These are phyloP conservation scores for Quercus ilex DNA, from an alignment of 306 rosid genomes.

Conservation along the genomic window DNA sequence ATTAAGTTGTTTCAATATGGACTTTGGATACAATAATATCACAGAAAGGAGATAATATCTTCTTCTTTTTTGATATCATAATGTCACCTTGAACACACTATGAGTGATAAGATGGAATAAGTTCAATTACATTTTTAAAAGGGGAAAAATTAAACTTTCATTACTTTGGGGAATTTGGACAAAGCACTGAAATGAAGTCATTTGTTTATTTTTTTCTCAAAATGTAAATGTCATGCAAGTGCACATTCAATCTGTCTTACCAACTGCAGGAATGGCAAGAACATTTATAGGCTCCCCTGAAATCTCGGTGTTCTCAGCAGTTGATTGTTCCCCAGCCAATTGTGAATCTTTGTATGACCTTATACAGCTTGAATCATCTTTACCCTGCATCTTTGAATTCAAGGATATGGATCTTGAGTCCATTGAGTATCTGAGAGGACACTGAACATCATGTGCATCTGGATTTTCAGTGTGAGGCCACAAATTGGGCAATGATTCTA, in stretches of 20 bases:
- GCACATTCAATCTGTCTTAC: slow-evolving; percentile 39
- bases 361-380: slow-evolving; percentile 32
- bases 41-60: slow-evolving; percentile 8
- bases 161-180: too few relatives aligned
- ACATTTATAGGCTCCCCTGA: slow-evolving; percentile 36
- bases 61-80: background rate
- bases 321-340: slow-evolving; percentile 27
- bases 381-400: slow-evolving; percentile 25
- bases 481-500: slow-evolving; percentile 67
- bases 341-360: slow-evolving; percentile 36
- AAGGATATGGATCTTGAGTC: slow-evolving; percentile 45
- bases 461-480: slow-evolving; percentile 23
- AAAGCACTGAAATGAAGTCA: too few relatives aligned
- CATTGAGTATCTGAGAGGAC: slow-evolving; percentile 54
- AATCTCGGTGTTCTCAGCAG: slow-evolving; percentile 24
- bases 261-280: slow-evolving; percentile 35
- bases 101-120: background rate
- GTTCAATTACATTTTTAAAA: background rate
- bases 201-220: background rate
- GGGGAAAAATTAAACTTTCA: background rate
- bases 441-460: slow-evolving; percentile 20
- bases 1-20: slow-evolving; percentile 6
- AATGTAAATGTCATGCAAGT: slow-evolving; percentile 7
- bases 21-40: slow-evolving; percentile 12
- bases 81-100: background rate